Percentiles rank a stretch among this genome's conserved stretches.
Conservation (phyloP, 768 basidiomycete species). For the Nidularia sp. region DNA sequence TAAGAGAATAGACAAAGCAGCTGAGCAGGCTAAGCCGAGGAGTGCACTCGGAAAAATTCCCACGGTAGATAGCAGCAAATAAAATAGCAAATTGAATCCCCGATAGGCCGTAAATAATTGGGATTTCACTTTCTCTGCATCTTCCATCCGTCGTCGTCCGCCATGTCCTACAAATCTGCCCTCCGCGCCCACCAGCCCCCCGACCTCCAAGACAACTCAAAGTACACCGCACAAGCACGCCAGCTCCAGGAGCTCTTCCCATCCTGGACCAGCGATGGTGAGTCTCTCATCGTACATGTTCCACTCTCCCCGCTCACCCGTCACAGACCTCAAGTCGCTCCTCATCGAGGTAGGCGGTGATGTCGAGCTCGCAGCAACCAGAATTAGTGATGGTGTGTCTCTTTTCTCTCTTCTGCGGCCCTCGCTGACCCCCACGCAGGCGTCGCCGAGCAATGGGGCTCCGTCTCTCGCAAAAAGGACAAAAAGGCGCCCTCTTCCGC, state of each 20-base stretch:
- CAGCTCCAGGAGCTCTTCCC: slow-evolving; percentile 74
- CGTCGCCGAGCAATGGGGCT: slow-evolving; percentile 74
- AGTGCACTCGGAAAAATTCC: neutral
- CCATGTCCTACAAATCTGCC: slow-evolving; percentile 54
- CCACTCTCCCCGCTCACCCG: slow-evolving; percentile 4
- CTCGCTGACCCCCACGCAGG: slow-evolving; percentile 37
- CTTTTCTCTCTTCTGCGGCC: slow-evolving; percentile 5
- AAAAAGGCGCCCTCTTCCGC: slow-evolving; percentile 54
- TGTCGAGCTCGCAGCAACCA: slow-evolving; percentile 61
- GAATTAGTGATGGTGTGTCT: slow-evolving; percentile 68
- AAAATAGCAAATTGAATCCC: slow-evolving; percentile 20
- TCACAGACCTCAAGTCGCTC: slow-evolving; percentile 65
- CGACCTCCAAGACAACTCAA: slow-evolving; percentile 29
- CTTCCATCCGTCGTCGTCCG: slow-evolving; percentile 20
- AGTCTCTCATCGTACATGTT: slow-evolving; percentile 11
- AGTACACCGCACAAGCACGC: slow-evolving; percentile 49
- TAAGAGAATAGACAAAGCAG: no score
- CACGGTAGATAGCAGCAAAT: neutral
- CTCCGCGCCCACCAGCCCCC: slow-evolving; percentile 32
- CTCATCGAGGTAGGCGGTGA: slow-evolving; percentile 69
- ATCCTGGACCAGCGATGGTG: slow-evolving; percentile 67
- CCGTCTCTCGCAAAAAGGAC: slow-evolving; percentile 85
- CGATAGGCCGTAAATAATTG: slow-evolving; percentile 6
- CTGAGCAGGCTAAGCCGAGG: no score
- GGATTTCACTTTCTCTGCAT: slow-evolving; percentile 1